These are phyloP conservation scores for Apostasia ramifera DNA, from an alignment of 106 monocot species.

Conservation along the genomic window DNA sequence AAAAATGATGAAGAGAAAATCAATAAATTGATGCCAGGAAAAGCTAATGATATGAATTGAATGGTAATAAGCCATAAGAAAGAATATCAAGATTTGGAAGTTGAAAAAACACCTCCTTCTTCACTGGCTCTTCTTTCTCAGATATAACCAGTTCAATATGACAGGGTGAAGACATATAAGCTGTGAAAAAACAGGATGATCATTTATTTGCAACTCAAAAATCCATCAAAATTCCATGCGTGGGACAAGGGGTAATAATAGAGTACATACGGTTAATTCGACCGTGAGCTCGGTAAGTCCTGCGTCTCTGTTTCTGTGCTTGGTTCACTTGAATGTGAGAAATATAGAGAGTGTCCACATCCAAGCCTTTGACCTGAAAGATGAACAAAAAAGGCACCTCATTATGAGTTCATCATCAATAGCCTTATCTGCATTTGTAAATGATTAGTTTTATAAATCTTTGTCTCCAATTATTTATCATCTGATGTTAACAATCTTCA, in stretches of 20 bases:
- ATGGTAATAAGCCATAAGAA: no score
- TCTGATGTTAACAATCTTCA: no score
- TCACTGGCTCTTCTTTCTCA: constrained; percentile 74
- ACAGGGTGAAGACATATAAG: constrained; percentile 76
- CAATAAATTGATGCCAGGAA: background rate
- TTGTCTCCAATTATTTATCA: no score
- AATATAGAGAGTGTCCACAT: constrained; percentile 49
- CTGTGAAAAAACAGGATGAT: constrained; percentile 14
- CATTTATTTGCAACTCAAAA: background rate
- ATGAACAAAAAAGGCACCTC: background rate
- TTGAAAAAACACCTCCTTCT: constrained; percentile 57
- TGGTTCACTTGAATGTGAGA: constrained; percentile 81
- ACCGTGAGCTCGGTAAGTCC: constrained; percentile 75
- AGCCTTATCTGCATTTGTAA: no score
- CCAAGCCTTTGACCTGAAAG: constrained; percentile 48
- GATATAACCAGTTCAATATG: constrained; percentile 73
- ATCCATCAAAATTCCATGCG: background rate
- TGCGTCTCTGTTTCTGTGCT: constrained; percentile 60
- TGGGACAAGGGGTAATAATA: background rate
- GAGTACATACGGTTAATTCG: constrained; percentile 53
- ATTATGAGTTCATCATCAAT: no score
- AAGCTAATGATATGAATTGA: background rate
- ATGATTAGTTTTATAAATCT: no score
- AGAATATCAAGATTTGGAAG: no score
- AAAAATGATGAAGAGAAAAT: background rate